Percentiles rank a stretch among this genome's conserved stretches.
Conservation (phyloP, 345 rosid species). For the Sonneratia alba region DNA sequence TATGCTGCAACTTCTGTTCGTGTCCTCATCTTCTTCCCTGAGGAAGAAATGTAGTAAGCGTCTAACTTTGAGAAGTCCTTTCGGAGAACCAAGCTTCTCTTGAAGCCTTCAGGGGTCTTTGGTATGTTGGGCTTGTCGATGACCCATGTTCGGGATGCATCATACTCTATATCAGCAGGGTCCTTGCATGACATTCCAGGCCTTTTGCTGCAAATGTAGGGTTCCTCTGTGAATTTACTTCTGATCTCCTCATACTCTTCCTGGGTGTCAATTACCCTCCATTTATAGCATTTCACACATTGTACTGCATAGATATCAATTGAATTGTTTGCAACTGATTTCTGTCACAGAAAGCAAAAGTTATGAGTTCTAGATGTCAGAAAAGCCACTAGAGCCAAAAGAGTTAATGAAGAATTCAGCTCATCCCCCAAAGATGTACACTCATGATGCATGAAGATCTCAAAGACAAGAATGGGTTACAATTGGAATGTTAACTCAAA, state of each 20-base stretch:
- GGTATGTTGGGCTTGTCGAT: slow-evolving; percentile 78
- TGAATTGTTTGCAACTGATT: slow-evolving; percentile 17
- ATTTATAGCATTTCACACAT: slow-evolving; percentile 60
- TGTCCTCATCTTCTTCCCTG: slow-evolving; percentile 69
- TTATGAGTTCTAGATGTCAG: neutral
- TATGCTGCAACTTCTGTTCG: slow-evolving; percentile 50
- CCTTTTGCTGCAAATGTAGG: slow-evolving; percentile 44
- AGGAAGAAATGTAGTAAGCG: slow-evolving; percentile 66
- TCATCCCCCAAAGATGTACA: neutral
- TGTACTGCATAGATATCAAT: slow-evolving; percentile 73
- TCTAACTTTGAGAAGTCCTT: slow-evolving; percentile 76
- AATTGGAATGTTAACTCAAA: no score
- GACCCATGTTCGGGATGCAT: slow-evolving; percentile 67
- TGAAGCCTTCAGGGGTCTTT: slow-evolving; percentile 75
- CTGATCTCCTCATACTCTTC: slow-evolving; percentile 76
- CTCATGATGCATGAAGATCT: neutral
- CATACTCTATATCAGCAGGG: slow-evolving; percentile 57
- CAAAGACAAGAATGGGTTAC: no score
- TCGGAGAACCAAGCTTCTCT: slow-evolving; percentile 57
- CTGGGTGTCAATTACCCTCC: slow-evolving; percentile 53
- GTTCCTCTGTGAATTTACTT: slow-evolving; percentile 35
- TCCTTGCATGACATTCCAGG: slow-evolving; percentile 49
- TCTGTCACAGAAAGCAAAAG: slow-evolving; percentile 13
- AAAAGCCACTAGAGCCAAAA: neutral
- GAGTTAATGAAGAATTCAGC: neutral